Base-by-base conservation (phyloP, 176 grass and related monocot species). In the Metroxylon sagu region DNA sequence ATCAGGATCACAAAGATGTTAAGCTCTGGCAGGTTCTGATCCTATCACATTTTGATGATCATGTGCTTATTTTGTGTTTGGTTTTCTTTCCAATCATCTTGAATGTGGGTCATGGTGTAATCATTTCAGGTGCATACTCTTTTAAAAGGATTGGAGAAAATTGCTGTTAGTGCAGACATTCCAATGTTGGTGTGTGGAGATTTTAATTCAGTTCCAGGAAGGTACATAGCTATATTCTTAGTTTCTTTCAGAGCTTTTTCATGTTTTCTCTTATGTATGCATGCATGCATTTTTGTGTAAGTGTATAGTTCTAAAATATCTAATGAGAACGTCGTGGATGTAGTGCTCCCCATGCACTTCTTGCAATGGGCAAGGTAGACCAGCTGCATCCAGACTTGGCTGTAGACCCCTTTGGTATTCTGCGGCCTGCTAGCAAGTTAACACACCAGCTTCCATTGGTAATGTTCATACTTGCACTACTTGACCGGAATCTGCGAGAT, bases 111-210 rank as follows among this genome's bases (percentile, higher is more conserved):
- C 35, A 14, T 43, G 35, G 35, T 12, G 35, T 43, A 73, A 71
- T 52, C 64, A 53, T 66, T 53, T 23, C 71, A 99, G 94, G 94
- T 99, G 60, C 85, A 99, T 61, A 99, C 94, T 14, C 89, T 99
- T 29, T 71, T 99, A 60, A 99, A 99, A 83, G 94, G 94, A 58
- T 73, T 99, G 70, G 94, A 99, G 74, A 99, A 99, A 66, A 99
- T 99, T 79, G 94, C 94, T 61, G 80, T 83, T 21, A 99, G 94
- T 83, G 94, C 94, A 19, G 94, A 93, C 66, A 99, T 99, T 93
- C 94, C 94, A 48, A 99, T 99, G 94, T 72, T 99, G 76, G 94
- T 99, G 39, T 99, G 94, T 89, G 94, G 94, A 52, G 88, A 99
- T 93, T 99, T 99, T 39, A 93, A 93, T 74, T 85, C 94, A 39